Evolutionary conservation across 768 basidiomycete species (phyloP), one percentile per base, ranked within the genome.

Genomic region (Hericium alpestre): DNA sequence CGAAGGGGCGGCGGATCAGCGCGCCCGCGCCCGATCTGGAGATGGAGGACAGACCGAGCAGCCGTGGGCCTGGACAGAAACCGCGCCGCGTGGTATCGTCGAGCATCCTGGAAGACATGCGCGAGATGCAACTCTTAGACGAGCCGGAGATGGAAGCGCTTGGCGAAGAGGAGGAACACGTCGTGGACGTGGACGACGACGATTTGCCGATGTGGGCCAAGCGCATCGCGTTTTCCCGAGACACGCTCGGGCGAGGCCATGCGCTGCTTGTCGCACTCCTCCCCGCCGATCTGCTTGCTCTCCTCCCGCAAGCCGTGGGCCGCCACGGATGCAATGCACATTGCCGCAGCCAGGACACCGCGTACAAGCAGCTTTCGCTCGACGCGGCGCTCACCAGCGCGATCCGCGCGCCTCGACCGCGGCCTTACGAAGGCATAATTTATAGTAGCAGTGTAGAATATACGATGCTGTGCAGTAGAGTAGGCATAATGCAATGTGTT

Each of bases 161-260:
- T 16, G 74, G 71, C 4, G 78, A 77, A 56, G 78, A 78, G 20
- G 73, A 68, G 43, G 67, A 56, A 51, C 53, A 46, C 5, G 32
- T 32, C 32, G 32, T 32, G 4, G 38, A 47, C 10, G 50, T 51
- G 5, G 58, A 84, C 32, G 88, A 89, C 60, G 84, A 84, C 2
- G 82, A 84, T 38, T 72, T 92, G 7, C 90, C 92, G 0, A 73
- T 74, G 4, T 93, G 92, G 92, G 90, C 91, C 4, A 79, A 78
- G 63, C 75, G 82, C 23, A 71, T 70, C 10, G 63, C 71, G 9
- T 91, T 87, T 62, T 62, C 60, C 3, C 73, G 77, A 38, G 78
- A 87, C 61, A 74, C 78, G 3, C 70, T 88, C 5, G 82, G 75
- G 18, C 87, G 89, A 1, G 75, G 79, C 0, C 80, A 86, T 64